Base-by-base conservation (phyloP, 805 yeast species). In the Ogataea trehaloabstinens region DNA sequence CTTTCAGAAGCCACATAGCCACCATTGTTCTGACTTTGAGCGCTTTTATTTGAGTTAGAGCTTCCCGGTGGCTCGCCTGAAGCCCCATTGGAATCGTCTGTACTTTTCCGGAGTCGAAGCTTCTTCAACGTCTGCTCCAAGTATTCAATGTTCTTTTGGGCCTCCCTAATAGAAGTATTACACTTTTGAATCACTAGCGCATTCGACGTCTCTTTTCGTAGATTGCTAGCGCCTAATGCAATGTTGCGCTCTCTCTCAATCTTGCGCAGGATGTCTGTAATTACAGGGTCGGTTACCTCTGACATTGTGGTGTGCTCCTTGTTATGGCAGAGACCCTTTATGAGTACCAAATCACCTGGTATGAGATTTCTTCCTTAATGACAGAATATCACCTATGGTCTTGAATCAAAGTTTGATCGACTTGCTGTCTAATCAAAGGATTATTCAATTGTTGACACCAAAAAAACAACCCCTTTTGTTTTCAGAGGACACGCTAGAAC, bases 111-210 rank as follows among this genome's bases (percentile, higher is more conserved):
- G 15, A 76, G 40, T 28, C 70, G 65, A 37, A 88, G 67, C 51
- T 83, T 84, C 37, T 73, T 71, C 50, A 93, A 68, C 5, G 89
- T 80, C 42, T 85, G 85, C 57, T 84, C 85, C 46, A 93, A 74
- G 55, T 91, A 93, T 49, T 87, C 90, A 49, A 93, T 85, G 61
- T 91, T 93, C 49, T 87, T 81, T 55, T 86, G 87, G 3, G 97
- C 90, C 55, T 93, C 99, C 46, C 91, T 71, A 51, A 93, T 89
- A 53, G 83, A 87, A 19, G 88, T 79, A 64, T 88, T 90, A 68
- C 97, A 90, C 58, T 85, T 81, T 60, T 87, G 95, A 50, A 90
- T 88, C 33, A 91, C 96, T 50, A 76, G 78, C 25, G 83, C 71
- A 63, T 93, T 93, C 45, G 73, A 65, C 10, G 98, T 86, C 48